These are phyloP conservation scores for Solanum clarkiae DNA, from an alignment of 257 asterid genomes.

Conservation along the genomic window DNA sequence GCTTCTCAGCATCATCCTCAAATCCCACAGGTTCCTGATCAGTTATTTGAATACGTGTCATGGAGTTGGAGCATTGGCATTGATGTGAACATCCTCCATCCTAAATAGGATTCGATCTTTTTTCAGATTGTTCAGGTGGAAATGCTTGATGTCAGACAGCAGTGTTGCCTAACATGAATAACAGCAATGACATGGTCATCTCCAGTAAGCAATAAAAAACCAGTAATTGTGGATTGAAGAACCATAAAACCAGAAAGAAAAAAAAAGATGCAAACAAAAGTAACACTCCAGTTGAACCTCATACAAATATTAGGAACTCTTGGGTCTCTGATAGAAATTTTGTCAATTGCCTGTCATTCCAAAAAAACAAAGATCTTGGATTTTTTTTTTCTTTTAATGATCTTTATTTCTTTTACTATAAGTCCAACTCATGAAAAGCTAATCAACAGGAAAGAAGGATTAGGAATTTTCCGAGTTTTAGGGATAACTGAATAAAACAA, in stretches of 20 bases:
- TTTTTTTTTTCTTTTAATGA: neutral
- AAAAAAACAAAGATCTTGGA: neutral
- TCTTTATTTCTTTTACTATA: neutral
- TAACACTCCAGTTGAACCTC: neutral
- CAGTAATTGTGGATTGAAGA: neutral
- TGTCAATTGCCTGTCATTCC: neutral
- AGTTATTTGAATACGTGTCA: neutral
- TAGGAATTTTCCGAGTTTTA: neutral
- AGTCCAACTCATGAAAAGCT: neutral
- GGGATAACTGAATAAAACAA: neutral
- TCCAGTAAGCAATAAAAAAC: neutral
- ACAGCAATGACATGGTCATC: neutral
- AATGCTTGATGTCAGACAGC: neutral
- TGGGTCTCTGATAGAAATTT: neutral
- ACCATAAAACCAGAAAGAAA: neutral
- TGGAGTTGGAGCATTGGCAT: neutral
- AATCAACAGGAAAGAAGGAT: neutral
- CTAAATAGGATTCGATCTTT: neutral
- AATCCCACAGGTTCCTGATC: neutral
- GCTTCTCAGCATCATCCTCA: neutral
- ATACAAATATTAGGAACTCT: neutral
- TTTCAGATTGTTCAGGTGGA: neutral
- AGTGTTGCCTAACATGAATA: neutral
- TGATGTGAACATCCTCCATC: neutral
- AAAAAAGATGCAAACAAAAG: neutral